phyloP scores from a whole-genome alignment of 495 filamentous ascomycete species.

The Talaromyces trachyspermus region DNA sequence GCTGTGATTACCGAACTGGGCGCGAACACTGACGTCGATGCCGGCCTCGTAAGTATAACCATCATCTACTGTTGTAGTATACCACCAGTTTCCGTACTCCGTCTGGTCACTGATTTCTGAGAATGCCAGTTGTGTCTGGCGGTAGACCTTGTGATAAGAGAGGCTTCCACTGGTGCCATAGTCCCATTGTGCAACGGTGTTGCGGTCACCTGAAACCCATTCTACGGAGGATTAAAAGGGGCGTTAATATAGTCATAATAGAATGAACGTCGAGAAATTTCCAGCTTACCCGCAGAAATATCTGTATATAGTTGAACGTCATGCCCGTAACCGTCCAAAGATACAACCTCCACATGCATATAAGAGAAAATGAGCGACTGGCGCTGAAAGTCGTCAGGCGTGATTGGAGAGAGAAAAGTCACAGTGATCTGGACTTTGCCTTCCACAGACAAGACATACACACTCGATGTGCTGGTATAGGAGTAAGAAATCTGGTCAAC shows the following conservation, averaged over 20 bases:
- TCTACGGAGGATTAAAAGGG: conserved; percentile 34
- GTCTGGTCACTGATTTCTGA: conserved; percentile 45
- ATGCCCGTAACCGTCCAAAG: conserved; percentile 44
- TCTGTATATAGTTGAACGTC: conserved; percentile 54
- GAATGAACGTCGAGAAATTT: not conserved
- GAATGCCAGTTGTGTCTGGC: conserved; percentile 45
- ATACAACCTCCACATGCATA: conserved; percentile 43
- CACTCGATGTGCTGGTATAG: conserved; percentile 53
- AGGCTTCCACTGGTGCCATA: conserved; percentile 36
- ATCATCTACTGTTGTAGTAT: conserved; percentile 35
- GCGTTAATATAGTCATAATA: too few species aligned
- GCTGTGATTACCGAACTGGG: conserved; percentile 35
- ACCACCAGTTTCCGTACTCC: conserved; percentile 57
- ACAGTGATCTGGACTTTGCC: conserved; percentile 43
- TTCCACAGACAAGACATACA: conserved; percentile 47
- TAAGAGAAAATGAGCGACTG: conserved; percentile 53
- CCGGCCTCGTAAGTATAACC: conserved; percentile 44
- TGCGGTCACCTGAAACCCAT: conserved; percentile 50
- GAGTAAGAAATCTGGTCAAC: conserved; percentile 46
- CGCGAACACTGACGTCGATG: conserved; percentile 40
- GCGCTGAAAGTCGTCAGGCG: conserved; percentile 46
- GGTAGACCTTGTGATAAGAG: conserved; percentile 48
- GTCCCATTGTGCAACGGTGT: conserved; percentile 45
- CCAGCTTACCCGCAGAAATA: conserved; percentile 48
- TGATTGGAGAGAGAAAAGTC: conserved; percentile 51